These are phyloP conservation scores for Colletotrichum abscissum DNA, from an alignment of 2,329 filamentous ascomycete genomes.

Conservation along the genomic window DNA sequence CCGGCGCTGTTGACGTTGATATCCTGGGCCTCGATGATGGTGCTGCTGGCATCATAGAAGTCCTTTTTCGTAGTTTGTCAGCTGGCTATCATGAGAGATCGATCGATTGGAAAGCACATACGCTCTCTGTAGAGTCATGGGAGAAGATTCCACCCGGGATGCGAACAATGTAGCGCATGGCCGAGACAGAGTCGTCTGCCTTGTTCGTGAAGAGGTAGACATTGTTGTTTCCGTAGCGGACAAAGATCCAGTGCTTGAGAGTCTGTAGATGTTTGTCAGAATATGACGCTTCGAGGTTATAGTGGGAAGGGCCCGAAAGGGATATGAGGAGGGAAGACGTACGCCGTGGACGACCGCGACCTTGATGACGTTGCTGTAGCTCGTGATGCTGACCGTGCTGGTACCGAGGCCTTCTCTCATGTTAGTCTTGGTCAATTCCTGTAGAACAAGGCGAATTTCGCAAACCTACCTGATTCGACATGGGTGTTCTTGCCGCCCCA, in stretches of 20 bases:
- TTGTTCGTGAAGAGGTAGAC: conserved; percentile 57
- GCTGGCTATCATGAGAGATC: neutral
- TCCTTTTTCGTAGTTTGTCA: conserved; percentile 32
- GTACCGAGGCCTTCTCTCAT: conserved; percentile 41
- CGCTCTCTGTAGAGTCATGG: conserved; percentile 40
- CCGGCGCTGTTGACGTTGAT: conserved; percentile 42
- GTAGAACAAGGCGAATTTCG: no score
- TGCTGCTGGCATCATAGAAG: conserved; percentile 47
- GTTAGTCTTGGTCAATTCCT: neutral
- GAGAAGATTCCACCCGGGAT: conserved; percentile 45
- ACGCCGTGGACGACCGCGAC: conserved; percentile 46
- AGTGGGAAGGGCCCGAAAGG: neutral
- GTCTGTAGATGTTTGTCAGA: neutral
- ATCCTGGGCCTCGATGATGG: conserved; percentile 47
- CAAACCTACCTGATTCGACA: conserved; percentile 38
- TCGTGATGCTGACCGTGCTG: conserved; percentile 45
- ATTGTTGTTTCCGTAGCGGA: conserved; percentile 50
- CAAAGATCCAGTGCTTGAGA: conserved; percentile 34
- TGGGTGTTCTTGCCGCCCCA: conserved; percentile 45
- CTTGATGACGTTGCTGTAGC: conserved; percentile 46
- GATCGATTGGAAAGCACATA: neutral
- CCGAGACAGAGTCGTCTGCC: conserved; percentile 49
- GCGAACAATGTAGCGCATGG: conserved; percentile 51
- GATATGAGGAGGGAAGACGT: neutral
- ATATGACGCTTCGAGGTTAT: neutral